Base-by-base conservation (phyloP, 805 yeast genomes). In the Candida koratica region DNA sequence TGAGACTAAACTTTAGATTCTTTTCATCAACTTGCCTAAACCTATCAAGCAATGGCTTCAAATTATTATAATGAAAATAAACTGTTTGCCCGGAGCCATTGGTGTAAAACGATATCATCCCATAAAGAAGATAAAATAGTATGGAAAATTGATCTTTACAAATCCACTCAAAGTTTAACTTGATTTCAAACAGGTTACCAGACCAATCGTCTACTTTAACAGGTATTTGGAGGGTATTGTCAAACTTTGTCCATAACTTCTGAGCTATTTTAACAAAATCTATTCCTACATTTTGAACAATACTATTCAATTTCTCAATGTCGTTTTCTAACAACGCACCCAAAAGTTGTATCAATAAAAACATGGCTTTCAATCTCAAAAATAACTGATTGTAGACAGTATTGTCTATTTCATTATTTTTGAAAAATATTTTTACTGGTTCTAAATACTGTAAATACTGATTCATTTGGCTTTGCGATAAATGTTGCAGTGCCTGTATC, bases 101-200 rank as follows among this genome's bases (percentile, higher is more conserved):
- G 8, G 22, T 17, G 18, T 32, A 25, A 32, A 25, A 17, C 5
- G 17, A 5, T 3, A 16, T 13, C 23, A 32, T 17, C 6, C 39
- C 39, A 20, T 30, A 13, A 13, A 11, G 26, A 5, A 36, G 22
- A 26, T 36, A 31, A 19, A 31, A 17, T 5, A 36, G 24, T 6
- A 16, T 20, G 2, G 22, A 25, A 30, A 30, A 30, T 18, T 36
- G 39, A n/a, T 36, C 35, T 7, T 25, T 31, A 20, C 35, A 30
- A 13, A 36, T 17, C 39, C 39, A 36, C 13, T 36, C 18, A 14
- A 36, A 16, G 8, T 25, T 23, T 6, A 36, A 30, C 8, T 13
- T 17, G 9, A 36, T 16, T 3, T 25, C 29, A 18, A 13, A 19
- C 6, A 6, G 3, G 15, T 29, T 10, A 8, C 9, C 20, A 13